These are phyloP conservation scores for Xylaria acuta DNA, from an alignment of 495 filamentous ascomycete genomes.

Conservation along the genomic window DNA sequence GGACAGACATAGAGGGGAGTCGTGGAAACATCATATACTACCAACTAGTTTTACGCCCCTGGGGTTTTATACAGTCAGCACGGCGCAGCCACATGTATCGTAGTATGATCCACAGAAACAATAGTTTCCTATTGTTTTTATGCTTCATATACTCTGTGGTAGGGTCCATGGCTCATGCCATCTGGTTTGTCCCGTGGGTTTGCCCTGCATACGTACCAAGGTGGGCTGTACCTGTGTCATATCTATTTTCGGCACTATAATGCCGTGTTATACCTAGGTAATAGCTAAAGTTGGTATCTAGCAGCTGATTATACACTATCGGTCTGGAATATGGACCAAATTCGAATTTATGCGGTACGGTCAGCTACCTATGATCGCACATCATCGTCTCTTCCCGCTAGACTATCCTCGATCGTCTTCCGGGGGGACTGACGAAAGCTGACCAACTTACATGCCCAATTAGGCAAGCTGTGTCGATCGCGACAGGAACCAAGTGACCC, in stretches of 20 bases:
- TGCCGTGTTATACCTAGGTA: background rate
- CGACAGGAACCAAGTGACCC: constrained; percentile 25
- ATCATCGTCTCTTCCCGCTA: background rate
- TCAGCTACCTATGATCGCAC: background rate
- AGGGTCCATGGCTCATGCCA: background rate
- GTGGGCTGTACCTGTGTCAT: constrained; percentile 20
- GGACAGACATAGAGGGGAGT: background rate
- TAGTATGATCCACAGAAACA: background rate
- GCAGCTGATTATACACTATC: background rate
- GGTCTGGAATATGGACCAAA: background rate
- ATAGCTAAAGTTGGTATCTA: background rate
- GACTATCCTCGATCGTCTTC: background rate
- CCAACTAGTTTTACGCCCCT: background rate
- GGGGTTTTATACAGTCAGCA: constrained; percentile 18
- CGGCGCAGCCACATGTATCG: background rate
- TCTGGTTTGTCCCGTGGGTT: background rate
- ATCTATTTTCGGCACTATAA: constrained; percentile 18
- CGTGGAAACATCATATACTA: background rate
- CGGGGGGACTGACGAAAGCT: constrained; percentile 1
- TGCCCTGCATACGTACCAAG: constrained; percentile 2
- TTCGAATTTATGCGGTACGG: constrained; percentile 13
- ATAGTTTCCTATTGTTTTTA: background rate
- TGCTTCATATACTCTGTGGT: background rate
- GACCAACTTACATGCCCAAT: constrained; percentile 17
- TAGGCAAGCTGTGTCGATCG: constrained; percentile 22